Percentiles rank a stretch among this genome's conserved stretches.
Conservation (phyloP, 2,329 filamentous ascomycete species). For the Trichoderma atrobrunneum region DNA sequence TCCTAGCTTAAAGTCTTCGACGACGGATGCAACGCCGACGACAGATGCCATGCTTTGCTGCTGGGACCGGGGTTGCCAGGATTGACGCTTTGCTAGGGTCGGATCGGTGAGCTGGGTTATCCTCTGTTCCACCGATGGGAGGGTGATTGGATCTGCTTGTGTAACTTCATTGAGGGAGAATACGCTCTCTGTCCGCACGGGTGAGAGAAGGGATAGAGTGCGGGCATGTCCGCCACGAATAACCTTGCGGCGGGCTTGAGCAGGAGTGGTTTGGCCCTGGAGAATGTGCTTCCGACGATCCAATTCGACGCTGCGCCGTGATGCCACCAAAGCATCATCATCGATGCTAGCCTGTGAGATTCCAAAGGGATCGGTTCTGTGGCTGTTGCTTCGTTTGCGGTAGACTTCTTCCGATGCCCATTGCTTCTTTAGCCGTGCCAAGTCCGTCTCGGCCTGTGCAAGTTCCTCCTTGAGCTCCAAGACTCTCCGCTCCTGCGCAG, state of each 20-base stretch:
- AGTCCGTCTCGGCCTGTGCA: constrained; percentile 73
- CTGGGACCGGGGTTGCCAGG: constrained; percentile 55
- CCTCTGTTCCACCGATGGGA: constrained; percentile 32
- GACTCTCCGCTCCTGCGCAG: constrained; percentile 85
- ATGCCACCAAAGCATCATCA: constrained; percentile 33
- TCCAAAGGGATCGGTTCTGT: constrained; percentile 15
- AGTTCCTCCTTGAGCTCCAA: constrained; percentile 90
- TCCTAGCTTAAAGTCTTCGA: constrained; percentile 84
- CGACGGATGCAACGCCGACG: constrained; percentile 66
- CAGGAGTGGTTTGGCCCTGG: constrained; percentile 44
- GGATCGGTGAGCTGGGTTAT: constrained; percentile 38
- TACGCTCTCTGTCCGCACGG: constrained; percentile 45
- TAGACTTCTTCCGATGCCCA: constrained; percentile 76
- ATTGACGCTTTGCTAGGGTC: constrained; percentile 53
- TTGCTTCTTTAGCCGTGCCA: constrained; percentile 75
- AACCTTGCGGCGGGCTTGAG: constrained; percentile 54
- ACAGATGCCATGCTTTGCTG: constrained; percentile 40
- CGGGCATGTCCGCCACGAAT: constrained; percentile 65
- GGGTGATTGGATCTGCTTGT: constrained; percentile 28
- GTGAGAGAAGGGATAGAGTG: constrained; percentile 79
- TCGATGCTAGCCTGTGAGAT: constrained; percentile 21
- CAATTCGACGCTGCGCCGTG: constrained; percentile 56
- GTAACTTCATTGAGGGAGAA: constrained; percentile 44
- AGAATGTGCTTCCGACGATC: constrained; percentile 71
- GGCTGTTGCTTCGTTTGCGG: constrained; percentile 62